These are phyloP conservation scores for Arabidopsis lyrata DNA, from an alignment of 441 rosid genomes.

Conservation along the genomic window DNA sequence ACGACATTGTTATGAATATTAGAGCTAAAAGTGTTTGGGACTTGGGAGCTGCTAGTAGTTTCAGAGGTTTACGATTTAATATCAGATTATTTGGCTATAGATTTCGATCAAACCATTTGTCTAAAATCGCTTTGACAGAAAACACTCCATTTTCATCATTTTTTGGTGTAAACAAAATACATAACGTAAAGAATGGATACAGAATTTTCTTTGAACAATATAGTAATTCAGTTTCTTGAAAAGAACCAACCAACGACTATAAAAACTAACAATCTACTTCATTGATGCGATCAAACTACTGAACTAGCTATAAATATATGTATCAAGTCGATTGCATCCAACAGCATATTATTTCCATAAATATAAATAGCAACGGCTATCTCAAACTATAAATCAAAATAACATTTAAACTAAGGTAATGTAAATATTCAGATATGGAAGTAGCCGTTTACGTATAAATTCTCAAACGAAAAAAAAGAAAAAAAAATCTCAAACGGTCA, in stretches of 20 bases:
- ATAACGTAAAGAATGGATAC: no score
- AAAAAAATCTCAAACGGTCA: slow-evolving; percentile 9
- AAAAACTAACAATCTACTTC: background rate
- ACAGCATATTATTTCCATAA: background rate
- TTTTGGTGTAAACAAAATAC: no score
- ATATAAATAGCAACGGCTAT: slow-evolving; percentile 8
- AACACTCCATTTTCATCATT: no score
- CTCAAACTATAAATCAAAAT: background rate
- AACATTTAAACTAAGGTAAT: background rate
- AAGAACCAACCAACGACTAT: background rate
- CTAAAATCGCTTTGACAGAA: no score
- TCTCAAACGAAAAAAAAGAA: background rate
- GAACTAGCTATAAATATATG: background rate
- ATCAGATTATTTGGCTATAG: no score
- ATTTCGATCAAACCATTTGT: no score
- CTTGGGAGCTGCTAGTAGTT: no score
- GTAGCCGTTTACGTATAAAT: background rate
- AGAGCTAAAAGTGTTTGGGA: no score
- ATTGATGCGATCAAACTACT: background rate
- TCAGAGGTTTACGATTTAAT: no score
- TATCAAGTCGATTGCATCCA: background rate
- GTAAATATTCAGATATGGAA: background rate
- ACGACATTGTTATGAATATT: no score
- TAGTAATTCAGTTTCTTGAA: background rate
- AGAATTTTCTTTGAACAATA: no score